A percentile compares a stretch with the other conserved stretches of the same genome.
These are phyloP conservation scores for Patellifolia procumbens DNA, from an alignment of 179 eudicot genomes.

Conservation along the genomic window DNA sequence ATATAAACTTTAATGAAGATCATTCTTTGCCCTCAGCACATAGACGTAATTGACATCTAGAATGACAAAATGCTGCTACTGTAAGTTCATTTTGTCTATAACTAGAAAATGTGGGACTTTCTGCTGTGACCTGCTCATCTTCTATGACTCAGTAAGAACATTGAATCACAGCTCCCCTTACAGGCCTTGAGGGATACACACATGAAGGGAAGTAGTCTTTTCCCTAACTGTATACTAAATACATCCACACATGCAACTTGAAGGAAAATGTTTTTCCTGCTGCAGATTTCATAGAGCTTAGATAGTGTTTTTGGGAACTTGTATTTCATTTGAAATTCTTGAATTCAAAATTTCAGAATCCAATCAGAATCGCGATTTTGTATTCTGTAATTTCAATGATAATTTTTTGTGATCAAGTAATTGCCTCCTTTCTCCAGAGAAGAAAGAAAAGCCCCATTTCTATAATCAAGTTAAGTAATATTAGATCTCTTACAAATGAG, in stretches of 20 bases:
- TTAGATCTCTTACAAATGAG: too few species aligned
- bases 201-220: slow-evolving; percentile 15
- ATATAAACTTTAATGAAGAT: slow-evolving; percentile 9
- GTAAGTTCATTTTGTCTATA: slow-evolving; percentile 28
- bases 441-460: too few species aligned
- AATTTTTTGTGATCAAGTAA: too few species aligned
- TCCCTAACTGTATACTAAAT: slow-evolving; percentile 12
- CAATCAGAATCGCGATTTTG: too few species aligned
- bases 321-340: too few species aligned
- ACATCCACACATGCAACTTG: slow-evolving; percentile 6
- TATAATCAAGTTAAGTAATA: too few species aligned
- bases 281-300: slow-evolving; percentile 2
- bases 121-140: slow-evolving; percentile 8
- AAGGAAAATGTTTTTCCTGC: background rate
- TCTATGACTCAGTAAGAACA: slow-evolving; percentile 10
- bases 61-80: slow-evolving; percentile 17
- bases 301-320: too few species aligned
- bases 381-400: too few species aligned
- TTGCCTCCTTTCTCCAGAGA: too few species aligned
- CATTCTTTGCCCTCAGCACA: slow-evolving; percentile 15
- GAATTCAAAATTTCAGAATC: too few species aligned
- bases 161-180: slow-evolving; percentile 5
- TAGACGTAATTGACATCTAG: slow-evolving; percentile 5
- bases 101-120: slow-evolving; percentile 8
- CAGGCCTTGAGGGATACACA: slow-evolving; percentile 10